A percentile compares a stretch with the other conserved stretches of the same genome.
Conservation (phyloP, 345 rosid species). For the Syzygium jambos region DNA sequence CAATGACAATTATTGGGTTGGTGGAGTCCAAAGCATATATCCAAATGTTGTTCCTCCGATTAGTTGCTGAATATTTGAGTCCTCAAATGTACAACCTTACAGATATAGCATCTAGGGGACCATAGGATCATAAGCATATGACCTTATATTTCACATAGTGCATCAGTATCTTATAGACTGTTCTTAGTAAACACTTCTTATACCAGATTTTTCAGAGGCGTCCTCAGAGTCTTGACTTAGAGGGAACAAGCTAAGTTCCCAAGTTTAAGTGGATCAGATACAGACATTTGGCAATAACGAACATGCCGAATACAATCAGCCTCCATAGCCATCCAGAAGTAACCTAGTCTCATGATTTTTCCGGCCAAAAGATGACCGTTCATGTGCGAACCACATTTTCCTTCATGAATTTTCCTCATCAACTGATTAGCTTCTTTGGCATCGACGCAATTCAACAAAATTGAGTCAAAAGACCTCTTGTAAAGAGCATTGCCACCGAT, state of each 20-base stretch:
- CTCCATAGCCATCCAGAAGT: no score
- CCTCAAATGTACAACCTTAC: neutral
- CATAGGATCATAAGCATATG: neutral
- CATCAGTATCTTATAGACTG: neutral
- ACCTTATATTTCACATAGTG: neutral
- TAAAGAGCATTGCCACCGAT: no score
- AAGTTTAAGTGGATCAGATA: neutral
- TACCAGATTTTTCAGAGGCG: neutral
- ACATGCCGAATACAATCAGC: no score
- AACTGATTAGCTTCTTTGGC: no score
- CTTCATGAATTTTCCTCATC: no score
- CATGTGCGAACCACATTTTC: no score
- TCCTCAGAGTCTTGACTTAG: neutral
- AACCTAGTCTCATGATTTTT: no score
- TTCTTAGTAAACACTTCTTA: neutral
- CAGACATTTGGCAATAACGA: no score
- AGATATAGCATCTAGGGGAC: neutral
- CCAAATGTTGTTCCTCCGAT: neutral
- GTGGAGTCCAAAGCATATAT: neutral
- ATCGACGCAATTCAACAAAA: no score
- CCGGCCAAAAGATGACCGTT: no score
- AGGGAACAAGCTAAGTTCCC: neutral
- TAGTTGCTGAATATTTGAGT: neutral
- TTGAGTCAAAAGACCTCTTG: no score
- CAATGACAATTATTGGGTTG: neutral